Base-by-base conservation (phyloP, 805 yeast species). In the Spathaspora gorwiae region DNA sequence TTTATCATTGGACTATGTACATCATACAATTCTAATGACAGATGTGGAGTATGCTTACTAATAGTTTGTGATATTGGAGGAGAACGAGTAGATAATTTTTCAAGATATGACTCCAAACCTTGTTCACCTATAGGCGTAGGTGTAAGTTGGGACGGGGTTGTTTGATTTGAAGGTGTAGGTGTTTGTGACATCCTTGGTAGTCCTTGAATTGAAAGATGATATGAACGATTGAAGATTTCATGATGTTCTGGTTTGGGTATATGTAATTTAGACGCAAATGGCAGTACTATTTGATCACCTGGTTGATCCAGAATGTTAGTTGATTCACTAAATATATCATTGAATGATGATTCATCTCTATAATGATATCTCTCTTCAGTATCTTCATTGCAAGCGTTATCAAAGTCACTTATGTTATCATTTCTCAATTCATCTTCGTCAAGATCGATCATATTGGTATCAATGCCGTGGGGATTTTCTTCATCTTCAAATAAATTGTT, bases 1-100 rank as follows among this genome's bases (percentile, higher is more conserved):
- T 62, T 65, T 11, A 66, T 60, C 7, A 65, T 40, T 2, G 72
- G 72, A 14, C 67, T 61, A 40, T 51, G 51, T 8, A 61, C 40
- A 37, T 65, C 70, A 47, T 47, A 59, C 7, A 59, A 40, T n/a
- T 58, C 55, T 14, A 56, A 46, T 29, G 32, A 11, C 32, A 29
- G 32, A 9, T 9, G 12, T 29, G 32, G 32, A 6, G 32, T 29
- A 6, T 9, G 12, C 3, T 29, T 11, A 9, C 12, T 9, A 11
- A 3, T 9, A 29, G 3, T 29, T 29, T 2, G 3, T 29, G 32
- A 6, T 9, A 9, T 29, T 29, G 32, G 32, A 3, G 32, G 32
- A 9, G 32, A 29, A 9, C 32, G 32, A 11, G 9, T 9, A 11
- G 9, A 29, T 9, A 9, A 9, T 2, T 9, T 9, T 3, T 29